phyloP scores from a whole-genome alignment of 345 rosid species.

The Sonneratia caseolaris region DNA sequence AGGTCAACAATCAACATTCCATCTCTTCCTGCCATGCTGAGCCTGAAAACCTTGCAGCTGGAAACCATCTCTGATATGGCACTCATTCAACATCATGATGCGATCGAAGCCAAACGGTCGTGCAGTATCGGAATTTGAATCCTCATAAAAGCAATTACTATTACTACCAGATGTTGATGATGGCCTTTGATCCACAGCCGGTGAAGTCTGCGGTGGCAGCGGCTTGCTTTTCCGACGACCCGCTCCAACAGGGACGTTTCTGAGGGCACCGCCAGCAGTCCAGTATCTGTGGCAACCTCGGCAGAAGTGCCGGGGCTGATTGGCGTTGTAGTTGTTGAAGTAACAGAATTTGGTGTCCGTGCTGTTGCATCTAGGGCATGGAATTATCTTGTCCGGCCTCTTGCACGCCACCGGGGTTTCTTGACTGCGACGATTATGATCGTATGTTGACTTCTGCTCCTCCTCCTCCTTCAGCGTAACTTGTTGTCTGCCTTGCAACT shows the following conservation, averaged over 20 bases:
- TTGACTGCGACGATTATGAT: background rate
- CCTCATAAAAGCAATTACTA: background rate
- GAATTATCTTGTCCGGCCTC: conserved; percentile 50
- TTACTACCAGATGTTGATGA: background rate
- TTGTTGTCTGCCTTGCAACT: background rate
- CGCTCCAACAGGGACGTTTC: conserved; percentile 67
- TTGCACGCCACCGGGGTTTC: background rate
- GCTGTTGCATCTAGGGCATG: conserved; percentile 60
- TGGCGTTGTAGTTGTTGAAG: conserved; percentile 26
- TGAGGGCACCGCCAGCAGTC: conserved; percentile 68
- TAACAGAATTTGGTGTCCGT: conserved; percentile 46
- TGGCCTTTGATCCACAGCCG: background rate
- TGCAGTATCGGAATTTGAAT: background rate
- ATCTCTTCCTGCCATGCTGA: background rate
- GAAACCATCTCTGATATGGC: background rate
- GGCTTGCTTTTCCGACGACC: conserved; percentile 48
- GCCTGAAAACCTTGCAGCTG: background rate
- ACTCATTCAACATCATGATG: background rate
- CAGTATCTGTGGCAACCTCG: conserved; percentile 67
- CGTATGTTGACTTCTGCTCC: background rate
- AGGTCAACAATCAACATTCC: background rate
- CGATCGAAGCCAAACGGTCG: background rate
- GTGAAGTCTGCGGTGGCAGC: background rate
- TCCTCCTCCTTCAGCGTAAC: background rate
- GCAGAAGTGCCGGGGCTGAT: conserved; percentile 67